Base-by-base conservation (phyloP, 495 filamentous ascomycete genomes). In the Achaetomiella virescens region DNA sequence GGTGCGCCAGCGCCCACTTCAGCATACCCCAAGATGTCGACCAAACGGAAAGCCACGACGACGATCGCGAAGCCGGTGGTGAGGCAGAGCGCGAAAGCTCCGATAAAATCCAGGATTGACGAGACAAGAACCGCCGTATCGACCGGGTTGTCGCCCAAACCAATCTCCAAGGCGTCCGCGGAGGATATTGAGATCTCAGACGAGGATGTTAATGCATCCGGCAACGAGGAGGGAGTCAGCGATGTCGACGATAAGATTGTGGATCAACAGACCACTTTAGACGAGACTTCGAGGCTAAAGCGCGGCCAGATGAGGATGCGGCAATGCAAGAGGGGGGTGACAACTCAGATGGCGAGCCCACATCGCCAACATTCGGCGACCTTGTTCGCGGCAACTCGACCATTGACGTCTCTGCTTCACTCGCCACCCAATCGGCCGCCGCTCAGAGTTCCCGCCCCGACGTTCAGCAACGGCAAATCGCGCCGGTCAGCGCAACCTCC, bases 301-400 rank as follows among this genome's bases (percentile, higher is more conserved):
- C 21, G 20, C 4, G 4, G 15, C 7, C 42, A 49, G 31, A 52
- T 24, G 55, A 44, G 10, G 59, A 61, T 25, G 44, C 44, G 12
- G 54, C 50, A 17, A 54, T 61, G 31, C 57, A 57, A 33, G 50
- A 58, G 7, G 52, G 21, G 12, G 33, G n/a, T 12, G 79, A 83
- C 55, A 63, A 75, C 72, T 51, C 61, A 17, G 63, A 67, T 47
- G 63, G 43, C 41, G 68, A 70, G 35, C 49, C 58, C 12, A 69
- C 80, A 22, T 67, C 74, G 6, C 90, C 88, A 8, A 87, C 91
- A 1, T 95, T 98, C 66, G 91, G 89, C 50, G 93, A 98, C 60
- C 79, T 95, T 42, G 77, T 95, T 43, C 84, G 84, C 59, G 84
- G 84, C 36, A 84, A 85, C 35, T 83, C 88, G 45, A 79, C 84